phyloP scores from a whole-genome alignment of 2,329 filamentous ascomycete species.

The Colletotrichum spaethianum region DNA sequence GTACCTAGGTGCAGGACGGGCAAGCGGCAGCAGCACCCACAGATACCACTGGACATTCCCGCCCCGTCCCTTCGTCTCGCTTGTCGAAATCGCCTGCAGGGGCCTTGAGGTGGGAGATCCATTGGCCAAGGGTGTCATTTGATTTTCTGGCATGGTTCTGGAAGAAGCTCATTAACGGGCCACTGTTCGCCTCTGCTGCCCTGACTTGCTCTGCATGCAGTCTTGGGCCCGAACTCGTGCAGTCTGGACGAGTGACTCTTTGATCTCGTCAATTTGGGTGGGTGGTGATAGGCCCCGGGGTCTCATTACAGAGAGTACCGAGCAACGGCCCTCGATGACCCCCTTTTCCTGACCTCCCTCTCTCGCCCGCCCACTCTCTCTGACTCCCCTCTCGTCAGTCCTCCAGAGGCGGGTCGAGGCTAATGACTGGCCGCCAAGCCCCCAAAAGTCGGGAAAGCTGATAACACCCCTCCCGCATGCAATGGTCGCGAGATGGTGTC shows the following conservation, averaged over 20 bases:
- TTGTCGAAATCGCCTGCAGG: slow-evolving; percentile 33
- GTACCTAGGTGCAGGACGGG: background rate
- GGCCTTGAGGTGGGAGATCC: slow-evolving; percentile 18
- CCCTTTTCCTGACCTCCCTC: background rate
- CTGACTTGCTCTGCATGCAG: background rate
- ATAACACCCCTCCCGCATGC: background rate
- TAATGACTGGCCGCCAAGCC: background rate
- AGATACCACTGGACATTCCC: slow-evolving; percentile 4
- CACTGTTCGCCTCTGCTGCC: background rate
- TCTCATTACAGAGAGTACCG: slow-evolving; percentile 5
- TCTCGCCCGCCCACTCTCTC: background rate
- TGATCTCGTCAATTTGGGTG: slow-evolving; percentile 15
- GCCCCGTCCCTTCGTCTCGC: slow-evolving; percentile 23
- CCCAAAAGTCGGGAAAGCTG: background rate
- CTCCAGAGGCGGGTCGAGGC: background rate
- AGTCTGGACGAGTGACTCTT: slow-evolving; percentile 8
- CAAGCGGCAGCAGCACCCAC: background rate
- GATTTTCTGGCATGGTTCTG: slow-evolving; percentile 27
- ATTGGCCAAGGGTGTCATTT: slow-evolving; percentile 26
- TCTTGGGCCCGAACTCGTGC: background rate
- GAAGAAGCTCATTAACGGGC: slow-evolving; percentile 31
- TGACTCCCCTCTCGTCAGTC: background rate
- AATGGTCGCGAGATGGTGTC: background rate
- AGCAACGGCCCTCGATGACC: background rate
- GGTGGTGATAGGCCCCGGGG: slow-evolving; percentile 23